phyloP scores from a whole-genome alignment of 495 filamentous ascomycete species.

The Cenococcum geophilum region DNA sequence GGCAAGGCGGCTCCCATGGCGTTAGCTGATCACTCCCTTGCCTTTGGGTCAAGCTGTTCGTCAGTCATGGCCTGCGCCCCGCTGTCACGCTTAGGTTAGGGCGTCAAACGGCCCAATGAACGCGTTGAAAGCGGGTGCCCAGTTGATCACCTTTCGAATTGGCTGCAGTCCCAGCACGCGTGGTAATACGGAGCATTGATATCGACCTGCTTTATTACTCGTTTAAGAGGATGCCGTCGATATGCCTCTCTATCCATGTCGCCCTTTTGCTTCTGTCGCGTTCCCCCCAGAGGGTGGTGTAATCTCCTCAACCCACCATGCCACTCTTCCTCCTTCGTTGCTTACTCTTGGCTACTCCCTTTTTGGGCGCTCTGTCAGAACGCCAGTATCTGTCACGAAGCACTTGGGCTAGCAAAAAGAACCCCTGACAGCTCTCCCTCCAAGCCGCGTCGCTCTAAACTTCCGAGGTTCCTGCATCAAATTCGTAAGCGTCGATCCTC shows the following conservation, averaged over 20 bases:
- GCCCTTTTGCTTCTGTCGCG: background rate
- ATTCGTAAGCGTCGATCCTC: background rate
- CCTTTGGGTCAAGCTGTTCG: too few relatives aligned
- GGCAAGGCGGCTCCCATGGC: too few relatives aligned
- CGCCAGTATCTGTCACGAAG: background rate
- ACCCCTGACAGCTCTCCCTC: background rate
- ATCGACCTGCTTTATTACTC: background rate
- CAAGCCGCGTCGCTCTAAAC: background rate
- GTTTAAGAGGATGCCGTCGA: background rate
- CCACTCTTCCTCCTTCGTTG: background rate
- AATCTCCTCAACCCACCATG: background rate
- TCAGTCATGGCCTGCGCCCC: too few relatives aligned
- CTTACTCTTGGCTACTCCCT: background rate
- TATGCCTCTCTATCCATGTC: background rate
- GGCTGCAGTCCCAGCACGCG: background rate
- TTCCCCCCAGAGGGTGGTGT: background rate
- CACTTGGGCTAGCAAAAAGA: background rate
- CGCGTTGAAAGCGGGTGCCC: background rate
- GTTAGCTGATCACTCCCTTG: background rate
- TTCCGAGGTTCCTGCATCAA: background rate
- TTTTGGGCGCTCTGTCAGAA: background rate
- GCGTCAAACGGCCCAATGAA: slow-evolving; percentile 4
- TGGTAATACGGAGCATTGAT: background rate
- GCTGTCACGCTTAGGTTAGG: too few relatives aligned
- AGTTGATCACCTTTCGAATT: slow-evolving; percentile 2